A percentile compares a stretch with the other conserved stretches of the same genome.
phyloP scores from a whole-genome alignment of 306 rosid species.

The Malus asiatica region DNA sequence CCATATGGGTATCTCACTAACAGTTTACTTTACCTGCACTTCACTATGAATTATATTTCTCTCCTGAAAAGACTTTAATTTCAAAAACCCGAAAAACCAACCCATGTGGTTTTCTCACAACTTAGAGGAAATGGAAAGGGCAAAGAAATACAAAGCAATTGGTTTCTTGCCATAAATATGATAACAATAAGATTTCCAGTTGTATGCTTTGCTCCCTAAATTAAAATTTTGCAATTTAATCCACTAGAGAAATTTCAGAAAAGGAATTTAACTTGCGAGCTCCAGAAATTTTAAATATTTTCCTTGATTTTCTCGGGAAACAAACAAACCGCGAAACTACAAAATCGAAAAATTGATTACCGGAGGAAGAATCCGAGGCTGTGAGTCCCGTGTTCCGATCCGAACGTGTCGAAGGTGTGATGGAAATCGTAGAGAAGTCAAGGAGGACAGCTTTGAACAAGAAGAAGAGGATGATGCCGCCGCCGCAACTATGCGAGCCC shows the following conservation, averaged over 20 bases:
- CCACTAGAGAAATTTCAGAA: background rate
- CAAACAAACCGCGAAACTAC: background rate
- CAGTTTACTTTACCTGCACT: no score
- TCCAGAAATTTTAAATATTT: background rate
- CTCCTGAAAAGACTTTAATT: no score
- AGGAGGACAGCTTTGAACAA: constrained; percentile 20
- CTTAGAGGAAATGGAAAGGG: background rate
- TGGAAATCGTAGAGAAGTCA: constrained; percentile 46
- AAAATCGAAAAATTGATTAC: constrained; percentile 19
- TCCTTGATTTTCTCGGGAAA: background rate
- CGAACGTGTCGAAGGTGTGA: constrained; percentile 31
- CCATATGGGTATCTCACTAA: no score
- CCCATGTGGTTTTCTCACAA: background rate
- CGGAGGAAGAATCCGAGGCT: constrained; percentile 43
- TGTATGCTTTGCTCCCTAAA: background rate
- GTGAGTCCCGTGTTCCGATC: constrained; percentile 22
- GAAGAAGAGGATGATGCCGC: constrained; percentile 16
- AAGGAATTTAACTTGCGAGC: background rate
- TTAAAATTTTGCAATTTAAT: background rate
- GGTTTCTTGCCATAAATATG: background rate
- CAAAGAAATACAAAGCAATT: background rate
- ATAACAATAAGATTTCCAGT: background rate
- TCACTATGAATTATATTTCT: no score
- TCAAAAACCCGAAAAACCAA: background rate
- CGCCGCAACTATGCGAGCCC: constrained; percentile 23